phyloP scores from a whole-genome alignment of 768 basidiomycete genomes.

The Termitomyces sp. region DNA sequence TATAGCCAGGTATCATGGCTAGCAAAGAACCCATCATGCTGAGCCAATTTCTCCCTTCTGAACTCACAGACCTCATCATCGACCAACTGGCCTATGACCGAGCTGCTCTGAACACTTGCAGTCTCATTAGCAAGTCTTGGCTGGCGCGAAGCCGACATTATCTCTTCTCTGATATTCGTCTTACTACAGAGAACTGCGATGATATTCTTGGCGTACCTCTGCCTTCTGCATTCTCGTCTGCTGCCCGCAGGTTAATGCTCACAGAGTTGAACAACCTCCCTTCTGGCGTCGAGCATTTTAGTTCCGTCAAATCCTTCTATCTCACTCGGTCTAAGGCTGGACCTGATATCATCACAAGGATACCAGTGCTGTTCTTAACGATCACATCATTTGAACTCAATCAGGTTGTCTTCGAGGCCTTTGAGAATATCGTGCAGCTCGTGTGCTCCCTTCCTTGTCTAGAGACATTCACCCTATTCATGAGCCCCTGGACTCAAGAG shows the following conservation, averaged over 20 bases:
- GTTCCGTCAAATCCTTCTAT: conserved; percentile 11
- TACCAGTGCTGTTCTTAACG: conserved; percentile 9
- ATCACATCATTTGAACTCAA: conserved; percentile 17
- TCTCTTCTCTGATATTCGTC: conserved; percentile 15
- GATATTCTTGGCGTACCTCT: conserved; percentile 5
- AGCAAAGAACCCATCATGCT: background rate
- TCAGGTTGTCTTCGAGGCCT: conserved; percentile 10
- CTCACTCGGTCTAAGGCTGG: conserved; percentile 1
- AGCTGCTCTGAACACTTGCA: conserved; percentile 13
- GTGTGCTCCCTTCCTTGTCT: conserved; percentile 14
- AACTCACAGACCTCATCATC: conserved; percentile 21
- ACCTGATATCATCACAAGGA: background rate
- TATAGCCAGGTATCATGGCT: background rate
- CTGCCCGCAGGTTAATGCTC: conserved; percentile 15
- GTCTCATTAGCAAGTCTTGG: conserved; percentile 18
- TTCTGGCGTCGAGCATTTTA: conserved; percentile 10
- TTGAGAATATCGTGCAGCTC: conserved; percentile 10
- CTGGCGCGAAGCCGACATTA: conserved; percentile 12
- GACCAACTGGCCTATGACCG: conserved; percentile 21
- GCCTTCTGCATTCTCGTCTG: conserved; percentile 7
- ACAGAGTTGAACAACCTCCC: background rate
- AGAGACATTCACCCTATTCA: conserved; percentile 12
- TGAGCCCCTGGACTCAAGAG: conserved; percentile 13
- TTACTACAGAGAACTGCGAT: conserved; percentile 3
- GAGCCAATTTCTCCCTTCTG: conserved; percentile 11